A percentile compares a stretch with the other conserved stretches of the same genome.
Evolutionary conservation across 352 stramenopile genomes (phyloP).

Genomic region (Phytopythium vexans): DNA sequence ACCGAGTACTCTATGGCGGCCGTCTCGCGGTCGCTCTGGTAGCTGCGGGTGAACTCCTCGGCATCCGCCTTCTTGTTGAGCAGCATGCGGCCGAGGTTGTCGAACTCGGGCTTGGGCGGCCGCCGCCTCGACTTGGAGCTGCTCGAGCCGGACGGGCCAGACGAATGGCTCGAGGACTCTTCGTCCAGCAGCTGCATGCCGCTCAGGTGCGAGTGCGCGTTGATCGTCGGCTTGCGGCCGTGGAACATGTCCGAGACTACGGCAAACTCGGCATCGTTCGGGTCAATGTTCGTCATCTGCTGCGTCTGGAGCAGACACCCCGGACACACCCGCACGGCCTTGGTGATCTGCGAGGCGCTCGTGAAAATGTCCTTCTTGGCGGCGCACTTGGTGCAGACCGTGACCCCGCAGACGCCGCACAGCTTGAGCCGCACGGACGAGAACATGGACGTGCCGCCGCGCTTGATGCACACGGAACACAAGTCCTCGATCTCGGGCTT

Average conservation of each 20-base stretch:
- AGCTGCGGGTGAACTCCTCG: constrained; percentile 11
- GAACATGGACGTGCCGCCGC: constrained; percentile 13
- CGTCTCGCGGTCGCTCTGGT: constrained; percentile 9
- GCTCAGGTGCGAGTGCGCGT: constrained; percentile 3
- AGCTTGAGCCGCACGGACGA: constrained; percentile 15
- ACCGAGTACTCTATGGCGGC: constrained; percentile 19
- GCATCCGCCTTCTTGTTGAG: constrained; percentile 9
- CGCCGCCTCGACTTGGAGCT: neutral
- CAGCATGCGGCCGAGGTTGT: constrained; percentile 6
- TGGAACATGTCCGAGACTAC: constrained; percentile 20
- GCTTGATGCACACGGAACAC: constrained; percentile 28
- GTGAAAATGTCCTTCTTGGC: constrained; percentile 48
- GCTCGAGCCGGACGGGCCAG: neutral
- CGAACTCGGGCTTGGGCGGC: neutral
- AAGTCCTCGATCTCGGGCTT: constrained; percentile 13
- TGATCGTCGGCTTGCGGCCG: constrained; percentile 9
- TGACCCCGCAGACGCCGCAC: constrained; percentile 38
- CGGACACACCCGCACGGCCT: constrained; percentile 27
- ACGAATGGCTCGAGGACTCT: constrained; percentile 2
- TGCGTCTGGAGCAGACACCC: constrained; percentile 30
- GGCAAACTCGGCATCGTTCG: constrained; percentile 16
- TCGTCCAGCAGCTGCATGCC: neutral
- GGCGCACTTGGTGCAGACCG: constrained; percentile 43
- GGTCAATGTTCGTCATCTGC: constrained; percentile 18
- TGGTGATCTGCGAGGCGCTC: constrained; percentile 12